Evolutionary conservation across 768 basidiomycete genomes (phyloP), one percentile per base, ranked within the genome.

Genomic region (Glaciozyma antarctica): DNA sequence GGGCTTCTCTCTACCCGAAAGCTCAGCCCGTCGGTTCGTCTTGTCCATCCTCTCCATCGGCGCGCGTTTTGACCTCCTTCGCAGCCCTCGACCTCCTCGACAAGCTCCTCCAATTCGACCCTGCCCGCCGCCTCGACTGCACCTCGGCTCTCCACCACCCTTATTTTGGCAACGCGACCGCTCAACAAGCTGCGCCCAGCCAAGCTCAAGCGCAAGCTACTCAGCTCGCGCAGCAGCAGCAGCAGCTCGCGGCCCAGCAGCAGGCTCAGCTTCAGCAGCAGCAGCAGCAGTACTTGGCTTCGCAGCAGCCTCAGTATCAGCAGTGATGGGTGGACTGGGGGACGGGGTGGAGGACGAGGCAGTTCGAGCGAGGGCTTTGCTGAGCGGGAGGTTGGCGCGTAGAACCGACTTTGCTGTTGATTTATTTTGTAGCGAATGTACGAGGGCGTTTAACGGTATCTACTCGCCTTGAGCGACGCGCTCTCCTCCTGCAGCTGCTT

Each of bases 31-130:
- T 87, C 78, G 90, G 90, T 88, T 34, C 54, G 56, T 56, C 43
- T 34, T 19, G 8, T 5, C 49, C 45, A 24, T 13, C 0, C 21
- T 21, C 24, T 49, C n/a, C 62, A 13, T 24, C 16, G 13, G 44
- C 51, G 53, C 44, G 16, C n/a, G 51, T 26, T 32, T 26, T 43
- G n/a, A 66, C 60, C 51, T 60, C 0, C n/a, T 28, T 32, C 38
- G 38, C 70, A 81, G 94, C 94, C 28, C 83, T 97, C 75, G 91
- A 97, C 77, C 83, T 98, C 3, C 85, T 99, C 52, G 95, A 98
- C 76, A 85, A 86, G 56, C 84, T 98, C 52, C 83, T 99, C 55
- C 92, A 97, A 74, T 99, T 98, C 74, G 95, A 98, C 74, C 95
- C 95, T 2, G 81, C 86, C 34, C 87, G 90, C 72, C 86, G 95